A percentile compares a stretch with the other conserved stretches of the same genome.
These are phyloP conservation scores for Backusella tuberculispora DNA, from an alignment of 192 early-diverging fungal genomes.

Conservation along the genomic window DNA sequence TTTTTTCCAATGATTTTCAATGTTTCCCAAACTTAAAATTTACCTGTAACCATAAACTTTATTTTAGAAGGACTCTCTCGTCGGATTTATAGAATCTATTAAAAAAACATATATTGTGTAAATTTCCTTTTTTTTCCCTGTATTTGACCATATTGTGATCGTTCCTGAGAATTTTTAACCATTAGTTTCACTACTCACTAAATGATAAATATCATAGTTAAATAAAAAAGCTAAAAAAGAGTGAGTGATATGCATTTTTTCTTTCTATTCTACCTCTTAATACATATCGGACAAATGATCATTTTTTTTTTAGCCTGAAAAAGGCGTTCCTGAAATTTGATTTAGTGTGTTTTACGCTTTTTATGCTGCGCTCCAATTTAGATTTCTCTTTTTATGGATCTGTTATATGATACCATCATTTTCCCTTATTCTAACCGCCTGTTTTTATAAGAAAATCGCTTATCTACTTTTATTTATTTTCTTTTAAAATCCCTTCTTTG, in stretches of 20 bases:
- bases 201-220: not conserved
- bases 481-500: too few species aligned
- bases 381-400: not conserved
- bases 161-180: not conserved
- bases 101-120: not conserved
- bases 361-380: slow-evolving; percentile 13
- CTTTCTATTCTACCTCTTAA: not conserved
- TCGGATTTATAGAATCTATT: not conserved
- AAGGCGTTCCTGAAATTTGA: not conserved
- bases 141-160: not conserved
- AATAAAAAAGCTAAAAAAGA: not conserved
- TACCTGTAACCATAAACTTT: not conserved
- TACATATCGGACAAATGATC: not conserved
- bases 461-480: too few species aligned
- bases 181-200: too few species aligned
- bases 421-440: too few species aligned
- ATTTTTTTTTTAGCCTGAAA: not conserved
- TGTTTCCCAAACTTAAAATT: not conserved
- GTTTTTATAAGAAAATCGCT: too few species aligned
- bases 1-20: not conserved
- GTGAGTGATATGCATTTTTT: too few species aligned
- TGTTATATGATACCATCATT: too few species aligned
- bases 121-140: too few species aligned
- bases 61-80: not conserved
- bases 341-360: not conserved